phyloP scores from a whole-genome alignment of 1,284 basidiomycete genomes.

The Ustilago shanxiensis region DNA sequence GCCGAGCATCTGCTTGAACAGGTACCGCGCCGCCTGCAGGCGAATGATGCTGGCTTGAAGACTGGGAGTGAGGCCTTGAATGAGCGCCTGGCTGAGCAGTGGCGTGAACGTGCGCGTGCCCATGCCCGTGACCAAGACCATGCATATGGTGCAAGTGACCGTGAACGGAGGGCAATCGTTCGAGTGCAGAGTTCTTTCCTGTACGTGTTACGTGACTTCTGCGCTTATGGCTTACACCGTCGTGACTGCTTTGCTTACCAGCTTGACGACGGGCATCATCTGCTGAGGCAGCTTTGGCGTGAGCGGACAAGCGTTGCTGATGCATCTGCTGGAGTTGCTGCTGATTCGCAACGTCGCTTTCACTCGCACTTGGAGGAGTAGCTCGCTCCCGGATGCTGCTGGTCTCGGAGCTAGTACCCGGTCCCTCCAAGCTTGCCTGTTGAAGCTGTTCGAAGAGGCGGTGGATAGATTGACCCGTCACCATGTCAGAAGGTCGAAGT shows the following conservation, averaged over 20 bases:
- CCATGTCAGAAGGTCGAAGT: constrained; percentile 42
- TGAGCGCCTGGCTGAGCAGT: constrained; percentile 16
- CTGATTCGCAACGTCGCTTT: constrained; percentile 36
- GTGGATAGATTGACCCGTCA: constrained; percentile 44
- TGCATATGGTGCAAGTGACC: constrained; percentile 46
- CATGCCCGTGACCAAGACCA: constrained; percentile 27
- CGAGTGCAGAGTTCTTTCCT: constrained; percentile 49
- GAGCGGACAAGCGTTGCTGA: constrained; percentile 12
- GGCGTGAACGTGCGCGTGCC: constrained; percentile 6
- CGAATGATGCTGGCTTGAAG: constrained; percentile 44
- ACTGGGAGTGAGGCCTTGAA: constrained; percentile 40
- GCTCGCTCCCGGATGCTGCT: constrained; percentile 38
- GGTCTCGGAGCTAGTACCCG: constrained; percentile 33
- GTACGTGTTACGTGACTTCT: constrained; percentile 49
- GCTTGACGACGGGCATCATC: constrained; percentile 55
- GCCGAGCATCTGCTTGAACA: constrained; percentile 22
- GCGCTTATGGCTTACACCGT: constrained; percentile 41
- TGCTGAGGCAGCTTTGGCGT: constrained; percentile 46
- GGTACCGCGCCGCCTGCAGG: constrained; percentile 35
- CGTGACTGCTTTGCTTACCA: constrained; percentile 37
- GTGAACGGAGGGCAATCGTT: constrained; percentile 48
- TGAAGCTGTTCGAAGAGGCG: constrained; percentile 50
- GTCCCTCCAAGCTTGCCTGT: constrained; percentile 40
- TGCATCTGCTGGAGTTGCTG: constrained; percentile 30
- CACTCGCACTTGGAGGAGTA: constrained; percentile 47